Evolutionary conservation across 495 filamentous ascomycete genomes (phyloP), one percentile per base, ranked within the genome.

Genomic region (Hapsidospora chrysogenum): DNA sequence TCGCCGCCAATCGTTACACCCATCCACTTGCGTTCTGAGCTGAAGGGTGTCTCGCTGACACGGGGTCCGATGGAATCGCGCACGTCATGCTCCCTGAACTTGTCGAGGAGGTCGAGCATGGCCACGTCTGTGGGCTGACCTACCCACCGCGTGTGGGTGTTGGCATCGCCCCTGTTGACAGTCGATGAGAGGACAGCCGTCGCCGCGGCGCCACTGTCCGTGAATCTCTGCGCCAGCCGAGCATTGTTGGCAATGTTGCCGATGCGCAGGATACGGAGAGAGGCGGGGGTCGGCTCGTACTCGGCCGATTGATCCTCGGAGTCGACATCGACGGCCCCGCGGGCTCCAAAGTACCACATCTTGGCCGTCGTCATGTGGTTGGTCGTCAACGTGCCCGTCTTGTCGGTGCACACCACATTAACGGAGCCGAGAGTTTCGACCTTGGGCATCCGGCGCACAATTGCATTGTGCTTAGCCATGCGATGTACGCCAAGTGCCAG

Each of bases 301-400:
- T 70, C 66, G 2, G 55, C 53, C 5, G 71, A 70, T 31, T 71
- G 62, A 27, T 78, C 66, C 32, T 83, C 78, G 17, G 72, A 74
- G 31, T 78, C 71, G 6, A 92, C 72, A 43, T 89, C 76, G 18
- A 89, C 63, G 10, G 84, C 75, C 13, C 64, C 63, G 1, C 61
- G 52, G 16, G 72, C 68, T 39, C 84, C 81, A 46, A 89, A 85
- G 47, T 84, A 78, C 89, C 89, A 99, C 60, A 96, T 74, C 47
- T 92, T 92, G 13, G 85, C 89, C 2, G 92, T 86, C 2, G 92
- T 92, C 87, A 96, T 95, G 49, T 96, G 92, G 49, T 96, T 99
- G 54, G 81, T 80, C 0, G 89, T 99, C 35, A 99, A 54, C 15
- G 89, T 97, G 70, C 73, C 78, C 14, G 89, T 99, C 60, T 99